phyloP scores from a whole-genome alignment of 148 eudicot genomes.

The Salicornia ramosissima region DNA sequence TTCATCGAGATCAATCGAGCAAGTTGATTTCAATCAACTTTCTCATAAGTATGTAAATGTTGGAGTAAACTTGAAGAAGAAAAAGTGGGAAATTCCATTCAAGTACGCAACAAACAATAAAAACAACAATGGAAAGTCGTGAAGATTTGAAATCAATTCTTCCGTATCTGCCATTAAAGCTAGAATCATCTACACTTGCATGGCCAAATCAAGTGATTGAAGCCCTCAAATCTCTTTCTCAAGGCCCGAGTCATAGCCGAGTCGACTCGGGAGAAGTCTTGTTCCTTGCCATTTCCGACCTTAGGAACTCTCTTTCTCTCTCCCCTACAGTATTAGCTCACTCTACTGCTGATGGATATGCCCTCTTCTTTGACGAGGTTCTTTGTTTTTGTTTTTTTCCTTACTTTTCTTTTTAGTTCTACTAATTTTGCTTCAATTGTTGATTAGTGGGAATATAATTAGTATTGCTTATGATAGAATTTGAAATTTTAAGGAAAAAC shows the following conservation, averaged over 20 bases:
- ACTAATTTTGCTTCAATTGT: background rate
- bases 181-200: slow-evolving; percentile 40
- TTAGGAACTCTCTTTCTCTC: slow-evolving; percentile 55
- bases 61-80: background rate
- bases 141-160: slow-evolving; percentile 54
- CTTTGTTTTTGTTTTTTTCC: background rate
- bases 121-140: slow-evolving; percentile 43
- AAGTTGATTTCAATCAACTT: too few species aligned
- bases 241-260: slow-evolving; percentile 61
- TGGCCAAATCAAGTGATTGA: slow-evolving; percentile 66
- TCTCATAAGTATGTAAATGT: too few species aligned
- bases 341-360: slow-evolving; percentile 49
- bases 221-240: slow-evolving; percentile 59
- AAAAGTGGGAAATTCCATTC: too few species aligned
- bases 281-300: slow-evolving; percentile 63
- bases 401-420: background rate
- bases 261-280: slow-evolving; percentile 80
- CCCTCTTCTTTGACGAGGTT: slow-evolving; percentile 85
- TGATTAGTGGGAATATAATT: background rate
- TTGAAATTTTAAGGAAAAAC: too few species aligned
- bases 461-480: too few species aligned
- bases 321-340: slow-evolving; percentile 30
- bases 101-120: too few species aligned
- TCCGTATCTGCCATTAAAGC: slow-evolving; percentile 50
- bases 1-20: too few species aligned